Conservation (phyloP, 352 stramenopile species). For the Globisporangium okanoganense region DNA sequence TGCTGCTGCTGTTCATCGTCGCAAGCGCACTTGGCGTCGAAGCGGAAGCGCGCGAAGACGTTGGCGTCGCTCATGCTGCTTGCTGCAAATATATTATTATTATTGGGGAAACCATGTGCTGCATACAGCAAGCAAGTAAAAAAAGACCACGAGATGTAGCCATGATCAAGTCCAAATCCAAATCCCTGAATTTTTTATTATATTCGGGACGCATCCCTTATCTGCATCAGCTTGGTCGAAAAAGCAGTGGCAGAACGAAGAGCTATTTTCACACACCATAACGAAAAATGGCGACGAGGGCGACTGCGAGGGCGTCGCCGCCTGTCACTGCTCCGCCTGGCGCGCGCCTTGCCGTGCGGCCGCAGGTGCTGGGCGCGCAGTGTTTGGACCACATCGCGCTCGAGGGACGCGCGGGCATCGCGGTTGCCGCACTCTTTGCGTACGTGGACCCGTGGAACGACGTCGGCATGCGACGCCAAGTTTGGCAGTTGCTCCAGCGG, state of each 20-base stretch:
- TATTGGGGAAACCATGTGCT: too few species aligned
- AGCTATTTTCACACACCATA: neutral
- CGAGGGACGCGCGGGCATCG: conserved; percentile 43
- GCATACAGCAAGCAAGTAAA: too few species aligned
- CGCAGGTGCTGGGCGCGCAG: conserved; percentile 44
- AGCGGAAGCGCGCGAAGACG: conserved; percentile 63
- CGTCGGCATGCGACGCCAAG: conserved; percentile 34
- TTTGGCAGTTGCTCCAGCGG: conserved; percentile 54
- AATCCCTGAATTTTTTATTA: too few species aligned
- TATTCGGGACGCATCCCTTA: too few species aligned
- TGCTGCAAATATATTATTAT: too few species aligned
- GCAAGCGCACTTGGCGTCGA: conserved; percentile 44
- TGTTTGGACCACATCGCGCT: conserved; percentile 66
- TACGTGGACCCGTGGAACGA: conserved; percentile 40
- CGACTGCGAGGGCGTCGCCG: conserved; percentile 11
- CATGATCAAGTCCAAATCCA: too few species aligned
- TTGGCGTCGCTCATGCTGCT: conserved; percentile 8
- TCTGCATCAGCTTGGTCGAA: too few species aligned
- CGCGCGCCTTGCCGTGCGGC: conserved; percentile 16
- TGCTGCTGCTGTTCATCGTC: conserved; percentile 15
- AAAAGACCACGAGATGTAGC: too few species aligned
- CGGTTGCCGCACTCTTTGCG: conserved; percentile 35
- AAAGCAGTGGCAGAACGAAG: too few species aligned
- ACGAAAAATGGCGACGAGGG: neutral
- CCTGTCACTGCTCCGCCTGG: neutral